Evolutionary conservation across 2,329 filamentous ascomycete species (phyloP).

Genomic region (Alternaria sp.): DNA sequence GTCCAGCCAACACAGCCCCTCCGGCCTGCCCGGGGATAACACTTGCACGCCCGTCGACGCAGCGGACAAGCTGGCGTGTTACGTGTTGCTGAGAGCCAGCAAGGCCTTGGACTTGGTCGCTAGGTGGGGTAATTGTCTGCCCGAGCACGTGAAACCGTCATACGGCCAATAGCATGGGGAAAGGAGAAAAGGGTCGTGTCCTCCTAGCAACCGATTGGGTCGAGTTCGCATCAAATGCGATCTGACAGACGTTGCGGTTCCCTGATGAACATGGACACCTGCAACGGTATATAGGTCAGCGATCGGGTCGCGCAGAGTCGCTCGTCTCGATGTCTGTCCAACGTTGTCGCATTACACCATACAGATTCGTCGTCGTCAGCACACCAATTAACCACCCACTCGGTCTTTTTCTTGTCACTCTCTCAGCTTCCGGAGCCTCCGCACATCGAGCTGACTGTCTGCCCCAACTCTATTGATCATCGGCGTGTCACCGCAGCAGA

Average conservation of each 20-base stretch:
- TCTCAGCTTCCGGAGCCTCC: constrained; percentile 18
- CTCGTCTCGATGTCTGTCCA: constrained; percentile 3
- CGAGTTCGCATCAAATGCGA: constrained; percentile 9
- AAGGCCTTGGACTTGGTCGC: constrained; percentile 6
- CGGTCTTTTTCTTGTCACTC: constrained; percentile 11
- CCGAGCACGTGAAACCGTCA: constrained; percentile 12
- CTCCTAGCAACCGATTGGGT: constrained; percentile 16
- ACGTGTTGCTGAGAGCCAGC: constrained; percentile 21
- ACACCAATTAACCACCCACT: constrained; percentile 13
- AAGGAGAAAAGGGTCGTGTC: background rate
- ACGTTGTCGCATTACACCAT: constrained; percentile 13
- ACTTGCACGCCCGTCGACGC: background rate
- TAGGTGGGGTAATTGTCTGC: constrained; percentile 16
- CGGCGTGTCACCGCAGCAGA: constrained; percentile 1
- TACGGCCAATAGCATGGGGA: constrained; percentile 11
- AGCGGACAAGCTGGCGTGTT: constrained; percentile 8
- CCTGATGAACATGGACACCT: background rate
- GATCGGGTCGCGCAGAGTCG: background rate
- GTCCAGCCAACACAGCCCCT: constrained; percentile 9
- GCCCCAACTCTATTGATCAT: constrained; percentile 1
- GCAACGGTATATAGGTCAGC: constrained; percentile 12
- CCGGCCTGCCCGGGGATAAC: constrained; percentile 2
- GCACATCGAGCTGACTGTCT: constrained; percentile 4
- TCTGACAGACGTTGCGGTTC: constrained; percentile 15
- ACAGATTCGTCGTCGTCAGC: constrained; percentile 15